Base-by-base conservation (phyloP, 2,329 filamentous ascomycete genomes). In the Ceratocystis colombiana region DNA sequence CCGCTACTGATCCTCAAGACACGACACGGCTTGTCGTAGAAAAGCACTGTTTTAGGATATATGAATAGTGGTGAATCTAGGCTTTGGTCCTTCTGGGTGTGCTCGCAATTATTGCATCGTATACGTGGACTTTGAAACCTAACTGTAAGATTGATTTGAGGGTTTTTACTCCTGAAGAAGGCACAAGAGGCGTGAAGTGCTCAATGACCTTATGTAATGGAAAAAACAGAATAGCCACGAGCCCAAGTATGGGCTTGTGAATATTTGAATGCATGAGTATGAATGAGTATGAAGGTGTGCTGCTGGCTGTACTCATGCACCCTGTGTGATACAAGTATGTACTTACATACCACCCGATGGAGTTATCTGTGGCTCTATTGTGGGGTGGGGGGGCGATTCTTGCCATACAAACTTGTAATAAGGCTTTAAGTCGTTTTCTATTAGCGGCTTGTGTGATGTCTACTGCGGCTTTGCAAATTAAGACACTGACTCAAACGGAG, bases 361-460 rank as follows among this genome's bases (percentile, higher is more conserved):
- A 37, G 33, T 10, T 37, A 37, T 37, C 33, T 10, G 33, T 37
- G 33, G 33, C 33, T 37, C 8, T 37, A 37, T 37, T 37, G 33
- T 37, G 33, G 33, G 33, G 33, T 8, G 8, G 33, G 22, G 22
- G 6, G 30, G 30, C 30, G 30, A 33, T 33, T 33, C 30, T 33
- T 33, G 30, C 30, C 48, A 12, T 20, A 25, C 48, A 20, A 53
- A 53, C 48, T 2, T 22, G 48, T 20, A 48, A 20, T 17, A 2
- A 25, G 20, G 20, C 48, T 15, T n/a, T 50, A 50, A 50, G 17
- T 50, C 46, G 8, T 28, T 25, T 53, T 53, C 48, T 53, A 8
- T 15, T 53, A 53, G 48, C 48, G 48, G 48, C 48, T 53, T 53
- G 48, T 53, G 20, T n/a, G 48, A 53, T 53, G 48, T 53, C 8